phyloP scores from a whole-genome alignment of 83 land plant species.

The Diphasiastrum complanatum region DNA sequence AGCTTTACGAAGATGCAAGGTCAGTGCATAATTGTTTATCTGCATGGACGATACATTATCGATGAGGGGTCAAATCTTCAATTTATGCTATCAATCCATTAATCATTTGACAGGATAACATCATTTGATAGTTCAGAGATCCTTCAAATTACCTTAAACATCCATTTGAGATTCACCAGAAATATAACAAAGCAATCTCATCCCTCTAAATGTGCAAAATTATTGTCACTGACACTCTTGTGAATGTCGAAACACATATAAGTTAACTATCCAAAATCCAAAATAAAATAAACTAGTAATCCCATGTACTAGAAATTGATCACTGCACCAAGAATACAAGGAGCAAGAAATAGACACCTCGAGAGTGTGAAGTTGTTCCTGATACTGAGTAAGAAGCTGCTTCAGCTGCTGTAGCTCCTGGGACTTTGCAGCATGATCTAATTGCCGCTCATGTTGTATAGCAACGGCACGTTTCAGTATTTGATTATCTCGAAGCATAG shows the following conservation, averaged over 20 bases:
- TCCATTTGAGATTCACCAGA: too few relatives aligned
- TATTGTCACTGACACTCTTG: too few relatives aligned
- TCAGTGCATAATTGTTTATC: constrained; percentile 79
- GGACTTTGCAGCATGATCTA: constrained; percentile 54
- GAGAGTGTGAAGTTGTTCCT: constrained; percentile 65
- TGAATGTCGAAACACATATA: too few relatives aligned
- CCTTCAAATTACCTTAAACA: too few relatives aligned
- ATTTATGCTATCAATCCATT: too few relatives aligned
- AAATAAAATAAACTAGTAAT: not conserved
- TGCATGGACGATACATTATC: constrained; percentile 23
- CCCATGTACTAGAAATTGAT: not conserved
- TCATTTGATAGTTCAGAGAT: too few relatives aligned
- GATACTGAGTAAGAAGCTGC: constrained; percentile 68
- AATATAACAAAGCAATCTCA: too few relatives aligned
- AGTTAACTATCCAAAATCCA: not conserved
- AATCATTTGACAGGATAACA: too few relatives aligned
- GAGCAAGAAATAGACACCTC: constrained; percentile 37
- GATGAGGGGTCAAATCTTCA: too few relatives aligned
- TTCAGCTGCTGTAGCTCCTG: constrained; percentile 65
- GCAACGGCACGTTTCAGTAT: constrained; percentile 90
- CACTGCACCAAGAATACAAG: constrained; percentile 1
- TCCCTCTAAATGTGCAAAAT: too few relatives aligned
- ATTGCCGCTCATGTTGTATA: constrained; percentile 85
- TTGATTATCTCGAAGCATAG: constrained; percentile 51
- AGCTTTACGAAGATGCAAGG: constrained; percentile 70